Conservation (phyloP, 2,329 filamentous ascomycete species). For the Clonostachys chloroleuca region DNA sequence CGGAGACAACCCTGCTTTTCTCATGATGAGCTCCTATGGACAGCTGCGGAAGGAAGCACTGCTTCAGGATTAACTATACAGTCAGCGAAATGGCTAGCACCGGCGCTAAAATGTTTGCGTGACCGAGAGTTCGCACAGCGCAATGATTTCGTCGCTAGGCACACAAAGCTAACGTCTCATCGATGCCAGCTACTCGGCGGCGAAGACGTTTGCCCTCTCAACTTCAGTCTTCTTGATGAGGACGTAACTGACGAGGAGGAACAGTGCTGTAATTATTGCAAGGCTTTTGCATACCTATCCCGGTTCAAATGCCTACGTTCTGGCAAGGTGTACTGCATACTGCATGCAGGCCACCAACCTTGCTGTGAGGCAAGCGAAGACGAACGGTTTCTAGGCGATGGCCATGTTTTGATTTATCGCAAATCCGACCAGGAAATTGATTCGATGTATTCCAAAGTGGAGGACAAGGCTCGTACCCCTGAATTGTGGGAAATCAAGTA, state of each 20-base stretch:
- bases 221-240: constrained; percentile 62
- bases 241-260: constrained; percentile 89
- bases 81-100: constrained; percentile 91
- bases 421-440: constrained; percentile 69
- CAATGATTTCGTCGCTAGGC: constrained; percentile 62
- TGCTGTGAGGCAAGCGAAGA: constrained; percentile 70
- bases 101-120: constrained; percentile 75
- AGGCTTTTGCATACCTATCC: constrained; percentile 86
- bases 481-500: constrained; percentile 91
- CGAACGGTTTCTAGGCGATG: constrained; percentile 63
- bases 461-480: constrained; percentile 81
- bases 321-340: constrained; percentile 76
- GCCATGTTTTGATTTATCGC: constrained; percentile 74
- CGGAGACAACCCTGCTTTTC: constrained; percentile 94
- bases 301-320: constrained; percentile 81
- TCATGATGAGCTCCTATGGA: constrained; percentile 90
- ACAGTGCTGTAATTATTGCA: constrained; percentile 90
- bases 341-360: constrained; percentile 74
- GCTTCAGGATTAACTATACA: constrained; percentile 66
- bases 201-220: constrained; percentile 51
- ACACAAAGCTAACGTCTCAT: constrained; percentile 51
- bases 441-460: constrained; percentile 66
- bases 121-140: constrained; percentile 69
- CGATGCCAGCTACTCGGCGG: constrained; percentile 39
- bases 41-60: constrained; percentile 75